phyloP scores from a whole-genome alignment of 2,329 filamentous ascomycete genomes.

The Fusarium transvaalense region DNA sequence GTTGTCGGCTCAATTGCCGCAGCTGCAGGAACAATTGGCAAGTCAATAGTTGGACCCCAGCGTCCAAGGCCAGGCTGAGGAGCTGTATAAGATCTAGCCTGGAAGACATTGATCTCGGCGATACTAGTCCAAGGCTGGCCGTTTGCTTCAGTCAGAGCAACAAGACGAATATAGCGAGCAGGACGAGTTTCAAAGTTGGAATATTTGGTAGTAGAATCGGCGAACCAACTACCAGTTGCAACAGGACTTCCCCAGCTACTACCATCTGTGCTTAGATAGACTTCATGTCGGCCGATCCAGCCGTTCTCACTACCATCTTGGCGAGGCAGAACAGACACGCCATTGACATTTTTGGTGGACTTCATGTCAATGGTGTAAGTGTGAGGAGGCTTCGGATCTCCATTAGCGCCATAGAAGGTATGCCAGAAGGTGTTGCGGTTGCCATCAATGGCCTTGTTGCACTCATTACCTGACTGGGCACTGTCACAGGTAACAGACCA shows the following conservation, averaged over 20 bases:
- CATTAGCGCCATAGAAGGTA: not conserved
- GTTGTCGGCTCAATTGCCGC: slow-evolving; percentile 30
- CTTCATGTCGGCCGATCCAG: slow-evolving; percentile 21
- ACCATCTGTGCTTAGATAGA: slow-evolving; percentile 28
- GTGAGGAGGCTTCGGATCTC: slow-evolving; percentile 23
- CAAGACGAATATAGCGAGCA: slow-evolving; percentile 31
- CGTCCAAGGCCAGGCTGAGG: slow-evolving; percentile 13
- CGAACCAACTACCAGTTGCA: slow-evolving; percentile 32
- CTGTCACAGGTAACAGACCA: slow-evolving; percentile 36
- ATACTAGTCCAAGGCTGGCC: slow-evolving; percentile 32
- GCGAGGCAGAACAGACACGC: slow-evolving; percentile 26
- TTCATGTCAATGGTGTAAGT: slow-evolving; percentile 30
- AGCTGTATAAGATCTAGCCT: slow-evolving; percentile 8
- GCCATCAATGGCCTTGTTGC: slow-evolving; percentile 32
- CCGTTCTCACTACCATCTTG: slow-evolving; percentile 10
- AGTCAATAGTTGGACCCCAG: slow-evolving; percentile 34
- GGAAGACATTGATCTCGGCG: slow-evolving; percentile 35
- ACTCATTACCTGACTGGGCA: slow-evolving; percentile 19
- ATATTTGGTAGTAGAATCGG: slow-evolving; percentile 22
- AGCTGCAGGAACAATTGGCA: slow-evolving; percentile 37
- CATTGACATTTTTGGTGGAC: slow-evolving; percentile 23
- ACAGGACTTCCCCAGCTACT: slow-evolving; percentile 26
- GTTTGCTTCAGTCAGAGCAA: slow-evolving; percentile 10
- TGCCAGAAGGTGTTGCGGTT: slow-evolving; percentile 31
- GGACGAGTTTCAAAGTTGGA: slow-evolving; percentile 34